Conservation (phyloP, 2,329 filamentous ascomycete species). For the Neofusicoccum ribis region DNA sequence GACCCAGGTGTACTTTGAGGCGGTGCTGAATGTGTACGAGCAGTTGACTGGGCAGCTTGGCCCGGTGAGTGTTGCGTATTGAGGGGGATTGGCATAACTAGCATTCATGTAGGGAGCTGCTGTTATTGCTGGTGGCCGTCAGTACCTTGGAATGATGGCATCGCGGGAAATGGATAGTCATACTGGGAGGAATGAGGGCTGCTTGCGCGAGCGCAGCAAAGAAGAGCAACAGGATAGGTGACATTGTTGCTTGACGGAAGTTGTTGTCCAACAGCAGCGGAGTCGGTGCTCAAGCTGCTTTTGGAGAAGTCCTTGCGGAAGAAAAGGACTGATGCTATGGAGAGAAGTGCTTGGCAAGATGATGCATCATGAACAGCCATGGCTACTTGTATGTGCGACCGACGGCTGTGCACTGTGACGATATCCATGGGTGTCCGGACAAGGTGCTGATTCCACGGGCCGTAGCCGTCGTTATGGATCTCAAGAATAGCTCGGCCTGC, state of each 20-base stretch:
- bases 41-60: background rate
- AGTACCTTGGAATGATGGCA: background rate
- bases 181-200: too few species aligned
- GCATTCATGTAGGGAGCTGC: background rate
- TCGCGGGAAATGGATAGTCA: too few species aligned
- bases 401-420: background rate
- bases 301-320: background rate
- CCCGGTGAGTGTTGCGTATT: background rate
- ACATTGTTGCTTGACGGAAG: too few species aligned
- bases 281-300: too few species aligned
- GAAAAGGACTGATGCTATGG: background rate
- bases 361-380: background rate
- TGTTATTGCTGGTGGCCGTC: background rate
- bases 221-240: too few species aligned
- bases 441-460: background rate
- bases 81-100: background rate
- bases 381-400: slow-evolving; percentile 6
- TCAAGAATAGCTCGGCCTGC: slow-evolving; percentile 8
- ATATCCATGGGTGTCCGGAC: background rate
- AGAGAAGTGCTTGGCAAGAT: background rate
- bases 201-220: too few species aligned
- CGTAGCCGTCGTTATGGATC: slow-evolving; percentile 3
- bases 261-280: too few species aligned
- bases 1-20: background rate
- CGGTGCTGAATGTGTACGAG: background rate